These are phyloP conservation scores for Penicillium sp. DNA, from an alignment of 2,329 filamentous ascomycete species.

Conservation along the genomic window DNA sequence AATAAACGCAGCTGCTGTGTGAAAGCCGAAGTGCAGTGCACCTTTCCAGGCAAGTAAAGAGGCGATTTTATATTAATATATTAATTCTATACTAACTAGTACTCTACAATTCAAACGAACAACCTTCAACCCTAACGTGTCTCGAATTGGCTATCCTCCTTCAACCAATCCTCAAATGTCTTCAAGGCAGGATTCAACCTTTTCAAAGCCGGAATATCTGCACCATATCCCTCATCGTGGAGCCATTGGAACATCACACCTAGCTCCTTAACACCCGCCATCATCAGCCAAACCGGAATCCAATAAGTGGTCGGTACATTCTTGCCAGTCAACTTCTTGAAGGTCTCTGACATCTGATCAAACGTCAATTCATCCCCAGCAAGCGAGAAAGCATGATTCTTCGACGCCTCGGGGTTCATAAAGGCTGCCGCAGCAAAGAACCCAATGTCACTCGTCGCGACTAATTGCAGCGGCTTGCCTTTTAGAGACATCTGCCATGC, in stretches of 20 bases:
- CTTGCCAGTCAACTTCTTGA: constrained; percentile 49
- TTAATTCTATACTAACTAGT: not conserved
- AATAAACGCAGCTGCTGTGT: constrained; percentile 29
- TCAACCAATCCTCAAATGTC: constrained; percentile 51
- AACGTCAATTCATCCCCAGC: constrained; percentile 56
- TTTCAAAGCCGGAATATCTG: constrained; percentile 46
- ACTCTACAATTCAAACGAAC: not conserved
- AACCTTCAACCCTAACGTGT: not conserved
- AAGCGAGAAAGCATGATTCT: constrained; percentile 48
- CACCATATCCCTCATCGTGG: constrained; percentile 47
- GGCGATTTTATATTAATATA: not conserved
- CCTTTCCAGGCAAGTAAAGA: constrained; percentile 8
- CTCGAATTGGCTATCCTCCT: constrained; percentile 47
- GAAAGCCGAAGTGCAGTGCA: constrained; percentile 16
- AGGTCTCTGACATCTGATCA: constrained; percentile 47
- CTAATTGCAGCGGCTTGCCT: constrained; percentile 46
- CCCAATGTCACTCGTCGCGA: constrained; percentile 53
- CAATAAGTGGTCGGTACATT: constrained; percentile 45
- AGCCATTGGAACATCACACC: constrained; percentile 56
- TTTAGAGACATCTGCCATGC: constrained; percentile 42
- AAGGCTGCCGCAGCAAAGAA: constrained; percentile 53
- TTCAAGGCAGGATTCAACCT: constrained; percentile 48
- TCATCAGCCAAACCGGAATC: constrained; percentile 42
- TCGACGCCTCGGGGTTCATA: constrained; percentile 46
- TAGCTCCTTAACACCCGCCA: constrained; percentile 47